Conservation (phyloP, 768 basidiomycete species). For the Mycena metata region DNA sequence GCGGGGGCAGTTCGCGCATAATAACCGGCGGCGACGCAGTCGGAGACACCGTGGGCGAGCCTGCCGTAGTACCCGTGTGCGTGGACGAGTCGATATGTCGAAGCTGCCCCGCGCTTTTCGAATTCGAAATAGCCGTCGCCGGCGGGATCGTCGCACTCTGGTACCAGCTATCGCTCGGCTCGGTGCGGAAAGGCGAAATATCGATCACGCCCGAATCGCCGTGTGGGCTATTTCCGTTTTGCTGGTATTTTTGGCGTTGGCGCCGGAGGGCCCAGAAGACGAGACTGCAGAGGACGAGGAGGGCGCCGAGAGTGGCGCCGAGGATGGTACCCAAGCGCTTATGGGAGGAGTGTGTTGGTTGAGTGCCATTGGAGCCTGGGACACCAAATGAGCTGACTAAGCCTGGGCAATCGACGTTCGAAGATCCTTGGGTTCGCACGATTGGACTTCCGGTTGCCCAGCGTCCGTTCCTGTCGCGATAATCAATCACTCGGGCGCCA, state of each 20-base stretch:
- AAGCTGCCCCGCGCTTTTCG: no score
- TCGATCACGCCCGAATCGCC: no score
- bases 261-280: not conserved
- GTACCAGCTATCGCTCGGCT: not conserved
- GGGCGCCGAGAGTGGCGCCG: not conserved
- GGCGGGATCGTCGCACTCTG: not conserved
- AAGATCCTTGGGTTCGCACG: constrained; percentile 45
- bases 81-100: not conserved
- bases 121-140: not conserved
- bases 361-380: not conserved
- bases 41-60: not conserved
- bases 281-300: constrained; percentile 10
- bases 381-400: not conserved
- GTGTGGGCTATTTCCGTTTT: not conserved
- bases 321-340: constrained; percentile 2
- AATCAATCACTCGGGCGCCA: not conserved
- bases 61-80: not conserved
- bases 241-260: not conserved
- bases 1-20: constrained; percentile 4
- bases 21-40: not conserved
- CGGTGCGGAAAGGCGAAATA: not conserved
- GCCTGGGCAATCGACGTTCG: constrained; percentile 9
- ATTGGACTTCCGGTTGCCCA: constrained; percentile 52
- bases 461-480: constrained; percentile 53
- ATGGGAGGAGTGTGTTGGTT: not conserved